These are phyloP conservation scores for Fusarium lyarnte DNA, from an alignment of 2,329 filamentous ascomycete species.

Conservation along the genomic window DNA sequence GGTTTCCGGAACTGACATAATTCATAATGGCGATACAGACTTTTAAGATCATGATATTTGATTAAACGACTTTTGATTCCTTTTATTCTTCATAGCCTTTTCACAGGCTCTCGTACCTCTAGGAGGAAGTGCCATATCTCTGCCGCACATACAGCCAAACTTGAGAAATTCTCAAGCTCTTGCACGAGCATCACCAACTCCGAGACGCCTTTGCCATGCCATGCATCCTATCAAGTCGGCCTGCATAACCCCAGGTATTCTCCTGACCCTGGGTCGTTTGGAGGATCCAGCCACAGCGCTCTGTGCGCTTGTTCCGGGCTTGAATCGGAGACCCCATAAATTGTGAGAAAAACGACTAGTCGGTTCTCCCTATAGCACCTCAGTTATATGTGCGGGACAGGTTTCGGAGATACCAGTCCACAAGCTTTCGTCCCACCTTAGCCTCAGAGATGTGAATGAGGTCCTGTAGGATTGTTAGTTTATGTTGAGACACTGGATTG, in stretches of 20 bases:
- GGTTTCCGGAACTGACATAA: background rate
- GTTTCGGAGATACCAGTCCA: slow-evolving; percentile 99
- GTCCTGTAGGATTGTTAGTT: slow-evolving; percentile 65
- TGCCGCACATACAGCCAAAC: slow-evolving; percentile 43
- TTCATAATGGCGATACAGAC: background rate
- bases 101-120: slow-evolving; percentile 36
- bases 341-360: slow-evolving; percentile 40
- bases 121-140: slow-evolving; percentile 41
- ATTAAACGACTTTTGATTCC: slow-evolving; percentile 41
- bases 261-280: slow-evolving; percentile 34
- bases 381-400: slow-evolving; percentile 88
- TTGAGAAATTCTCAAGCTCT: slow-evolving; percentile 45
- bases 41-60: slow-evolving; percentile 25
- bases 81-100: slow-evolving; percentile 42
- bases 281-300: slow-evolving; percentile 10
- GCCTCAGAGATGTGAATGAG: slow-evolving; percentile 98
- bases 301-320: slow-evolving; percentile 8
- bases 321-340: slow-evolving; percentile 25
- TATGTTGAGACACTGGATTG: background rate
- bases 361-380: slow-evolving; percentile 36
- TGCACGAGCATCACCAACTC: slow-evolving; percentile 52
- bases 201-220: slow-evolving; percentile 56
- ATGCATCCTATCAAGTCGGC: slow-evolving; percentile 50
- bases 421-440: slow-evolving; percentile 95
- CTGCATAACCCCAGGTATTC: slow-evolving; percentile 44